phyloP scores from a whole-genome alignment of 2,329 filamentous ascomycete species.

The Aureobasidium melanogenum region DNA sequence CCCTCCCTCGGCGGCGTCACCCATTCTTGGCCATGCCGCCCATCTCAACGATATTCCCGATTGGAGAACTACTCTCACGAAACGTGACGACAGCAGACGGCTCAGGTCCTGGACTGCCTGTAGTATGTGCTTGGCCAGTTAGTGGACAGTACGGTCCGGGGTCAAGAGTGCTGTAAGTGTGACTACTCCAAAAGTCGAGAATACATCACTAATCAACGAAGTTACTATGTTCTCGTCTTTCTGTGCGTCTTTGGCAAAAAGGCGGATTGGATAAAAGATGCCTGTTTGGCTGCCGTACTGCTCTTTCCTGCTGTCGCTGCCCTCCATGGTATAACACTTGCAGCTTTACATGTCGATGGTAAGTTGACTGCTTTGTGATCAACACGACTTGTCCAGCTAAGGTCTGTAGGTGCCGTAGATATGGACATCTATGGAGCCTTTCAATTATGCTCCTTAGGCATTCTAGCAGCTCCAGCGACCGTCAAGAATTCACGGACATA shows the following conservation, averaged over 20 bases:
- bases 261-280: constrained; percentile 52
- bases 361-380: constrained; percentile 21
- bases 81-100: constrained; percentile 17
- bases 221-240: constrained; percentile 56
- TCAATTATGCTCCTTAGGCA: constrained; percentile 57
- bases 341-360: constrained; percentile 51
- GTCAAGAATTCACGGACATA: constrained; percentile 55
- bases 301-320: constrained; percentile 56
- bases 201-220: constrained; percentile 20
- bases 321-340: constrained; percentile 54
- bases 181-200: not conserved
- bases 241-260: constrained; percentile 56
- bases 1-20: not conserved
- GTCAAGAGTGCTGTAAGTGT: constrained; percentile 41
- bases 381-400: constrained; percentile 11
- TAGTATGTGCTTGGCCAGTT: constrained; percentile 50
- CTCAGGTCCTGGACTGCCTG: constrained; percentile 28
- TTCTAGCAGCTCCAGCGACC: constrained; percentile 54
- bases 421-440: constrained; percentile 63
- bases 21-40: constrained; percentile 25
- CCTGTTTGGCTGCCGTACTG: constrained; percentile 54
- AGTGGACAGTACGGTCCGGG: constrained; percentile 50
- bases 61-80: constrained; percentile 19
- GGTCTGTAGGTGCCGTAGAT: constrained; percentile 50
- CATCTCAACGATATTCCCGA: constrained; percentile 24